phyloP scores from a whole-genome alignment of 2,329 filamentous ascomycete genomes.

The Coniella vitis region DNA sequence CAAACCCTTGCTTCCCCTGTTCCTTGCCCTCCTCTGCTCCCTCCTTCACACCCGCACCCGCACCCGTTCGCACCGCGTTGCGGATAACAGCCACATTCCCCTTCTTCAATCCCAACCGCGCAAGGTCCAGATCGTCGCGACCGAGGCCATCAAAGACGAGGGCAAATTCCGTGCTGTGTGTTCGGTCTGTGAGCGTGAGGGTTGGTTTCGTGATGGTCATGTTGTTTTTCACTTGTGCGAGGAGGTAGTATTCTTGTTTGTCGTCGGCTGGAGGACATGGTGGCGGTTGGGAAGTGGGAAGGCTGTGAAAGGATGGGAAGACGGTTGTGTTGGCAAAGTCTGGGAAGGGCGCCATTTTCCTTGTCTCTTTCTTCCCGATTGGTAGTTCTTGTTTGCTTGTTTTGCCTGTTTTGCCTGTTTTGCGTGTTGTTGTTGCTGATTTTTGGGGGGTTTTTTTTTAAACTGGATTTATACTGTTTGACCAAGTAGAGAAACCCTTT shows the following conservation, averaged over 20 bases:
- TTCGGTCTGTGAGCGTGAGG: slow-evolving; percentile 36
- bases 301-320: slow-evolving; percentile 28
- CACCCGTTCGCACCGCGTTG: slow-evolving; percentile 27
- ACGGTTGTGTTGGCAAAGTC: slow-evolving; percentile 16
- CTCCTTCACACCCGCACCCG: no score
- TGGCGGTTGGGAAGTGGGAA: slow-evolving; percentile 5
- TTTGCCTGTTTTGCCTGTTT: no score
- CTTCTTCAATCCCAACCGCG: slow-evolving; percentile 26
- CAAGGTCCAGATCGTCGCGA: slow-evolving; percentile 28
- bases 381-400: no score
- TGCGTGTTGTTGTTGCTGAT: no score
- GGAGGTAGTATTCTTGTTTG: slow-evolving; percentile 27
- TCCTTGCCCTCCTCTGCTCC: slow-evolving; percentile 29
- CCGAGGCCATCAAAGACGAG: slow-evolving; percentile 37
- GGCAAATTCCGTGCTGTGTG: slow-evolving; percentile 32
- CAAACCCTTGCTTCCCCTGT: slow-evolving; percentile 32
- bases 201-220: slow-evolving; percentile 44
- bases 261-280: neutral
- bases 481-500: no score
- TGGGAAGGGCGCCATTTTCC: neutral
- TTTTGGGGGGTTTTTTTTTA: no score
- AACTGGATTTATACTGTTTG: no score
- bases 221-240: slow-evolving; percentile 40
- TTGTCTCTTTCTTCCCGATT: no score
- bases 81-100: slow-evolving; percentile 34